Evolutionary conservation across 2,329 filamentous ascomycete genomes (phyloP).

Genomic region (Sordariomycetes sp.): DNA sequence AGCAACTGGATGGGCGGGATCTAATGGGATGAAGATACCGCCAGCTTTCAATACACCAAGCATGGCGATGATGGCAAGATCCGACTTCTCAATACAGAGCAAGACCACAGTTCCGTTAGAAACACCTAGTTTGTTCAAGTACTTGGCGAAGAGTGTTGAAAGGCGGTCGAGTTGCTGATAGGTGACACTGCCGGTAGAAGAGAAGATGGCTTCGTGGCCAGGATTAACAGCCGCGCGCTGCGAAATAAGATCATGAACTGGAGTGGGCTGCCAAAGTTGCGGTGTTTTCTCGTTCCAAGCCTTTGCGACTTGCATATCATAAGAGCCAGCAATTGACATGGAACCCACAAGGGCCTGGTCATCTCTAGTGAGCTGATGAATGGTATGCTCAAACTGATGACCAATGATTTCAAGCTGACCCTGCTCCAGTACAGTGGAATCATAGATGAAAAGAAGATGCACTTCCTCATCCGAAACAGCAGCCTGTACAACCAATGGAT

Average conservation of each 20-base stretch:
- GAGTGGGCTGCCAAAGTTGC: slow-evolving; percentile 20
- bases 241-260: too few species aligned
- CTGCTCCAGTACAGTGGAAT: not conserved
- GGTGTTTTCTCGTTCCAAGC: slow-evolving; percentile 9
- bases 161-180: slow-evolving; percentile 14
- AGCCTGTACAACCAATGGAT: not conserved
- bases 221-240: too few species aligned
- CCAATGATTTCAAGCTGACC: not conserved
- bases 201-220: too few species aligned
- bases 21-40: too few species aligned
- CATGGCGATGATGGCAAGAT: too few species aligned
- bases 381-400: not conserved
- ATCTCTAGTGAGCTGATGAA: not conserved
- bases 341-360: not conserved
- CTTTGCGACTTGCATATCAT: not conserved
- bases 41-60: too few species aligned
- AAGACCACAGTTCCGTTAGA: too few species aligned
- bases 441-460: not conserved
- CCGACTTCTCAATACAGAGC: too few species aligned
- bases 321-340: not conserved
- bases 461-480: not conserved
- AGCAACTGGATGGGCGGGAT: too few species aligned
- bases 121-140: too few species aligned
- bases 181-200: too few species aligned
- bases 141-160: not conserved